A percentile compares a stretch with the other conserved stretches of the same genome.
Evolutionary conservation across 2,329 filamentous ascomycete genomes (phyloP).

Genomic region (Teratosphaeriaceae sp.): DNA sequence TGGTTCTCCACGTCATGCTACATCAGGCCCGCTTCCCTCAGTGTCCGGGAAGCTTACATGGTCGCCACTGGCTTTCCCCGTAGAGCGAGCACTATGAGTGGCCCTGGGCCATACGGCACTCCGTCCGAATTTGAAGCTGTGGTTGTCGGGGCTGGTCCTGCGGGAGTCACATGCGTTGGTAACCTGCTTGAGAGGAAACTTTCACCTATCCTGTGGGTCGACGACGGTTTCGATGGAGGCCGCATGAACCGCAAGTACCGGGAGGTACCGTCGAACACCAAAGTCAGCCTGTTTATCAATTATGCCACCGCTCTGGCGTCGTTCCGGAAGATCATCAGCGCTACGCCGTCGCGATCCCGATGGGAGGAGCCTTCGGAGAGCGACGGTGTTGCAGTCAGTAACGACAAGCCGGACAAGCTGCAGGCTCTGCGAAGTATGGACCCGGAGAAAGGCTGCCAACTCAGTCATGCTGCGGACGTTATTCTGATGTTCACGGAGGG

Average conservation of each 20-base stretch:
- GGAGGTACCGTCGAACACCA: conserved; percentile 59
- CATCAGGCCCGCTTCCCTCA: background rate
- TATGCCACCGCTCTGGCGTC: conserved; percentile 49
- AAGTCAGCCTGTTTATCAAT: conserved; percentile 52
- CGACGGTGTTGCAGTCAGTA: conserved; percentile 18
- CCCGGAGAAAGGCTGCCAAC: conserved; percentile 51
- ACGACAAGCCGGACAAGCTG: conserved; percentile 45
- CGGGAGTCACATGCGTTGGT: conserved; percentile 55
- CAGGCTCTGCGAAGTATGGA: conserved; percentile 47
- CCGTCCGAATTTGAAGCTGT: conserved; percentile 43
- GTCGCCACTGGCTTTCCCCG: background rate
- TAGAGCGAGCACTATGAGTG: conserved; percentile 6
- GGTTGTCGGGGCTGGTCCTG: conserved; percentile 53
- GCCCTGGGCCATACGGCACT: background rate
- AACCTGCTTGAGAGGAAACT: conserved; percentile 52
- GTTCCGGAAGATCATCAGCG: conserved; percentile 47
- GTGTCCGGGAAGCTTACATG: background rate
- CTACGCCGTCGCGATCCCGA: conserved; percentile 31
- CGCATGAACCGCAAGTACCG: conserved; percentile 45
- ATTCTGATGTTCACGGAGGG: conserved; percentile 43
- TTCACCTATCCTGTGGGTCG: conserved; percentile 52
- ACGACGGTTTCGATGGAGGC: conserved; percentile 47
- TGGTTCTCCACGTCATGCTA: background rate
- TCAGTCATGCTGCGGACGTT: conserved; percentile 54
- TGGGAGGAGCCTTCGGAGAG: conserved; percentile 23